phyloP scores from a whole-genome alignment of 148 eudicot genomes.

The Mesembryanthemum crystallinum region DNA sequence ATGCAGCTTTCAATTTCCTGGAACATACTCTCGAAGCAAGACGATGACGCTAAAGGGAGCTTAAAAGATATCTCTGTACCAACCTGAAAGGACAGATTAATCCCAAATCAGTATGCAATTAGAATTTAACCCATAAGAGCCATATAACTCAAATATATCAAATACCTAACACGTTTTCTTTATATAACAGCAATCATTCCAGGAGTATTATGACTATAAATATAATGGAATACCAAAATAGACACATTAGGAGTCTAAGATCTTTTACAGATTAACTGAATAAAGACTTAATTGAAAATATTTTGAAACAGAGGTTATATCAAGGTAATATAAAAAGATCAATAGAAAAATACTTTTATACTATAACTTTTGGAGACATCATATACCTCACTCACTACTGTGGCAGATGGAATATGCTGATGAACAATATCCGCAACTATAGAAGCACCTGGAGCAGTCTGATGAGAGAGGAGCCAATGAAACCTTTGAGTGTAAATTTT shows the following conservation, averaged over 20 bases:
- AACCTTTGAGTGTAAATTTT: conserved; percentile 3
- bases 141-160: not conserved
- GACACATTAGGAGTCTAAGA: not conserved
- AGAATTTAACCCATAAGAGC: not conserved
- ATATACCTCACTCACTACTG: conserved; percentile 83
- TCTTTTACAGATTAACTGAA: conserved; percentile 1
- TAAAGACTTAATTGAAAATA: not conserved
- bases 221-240: not conserved
- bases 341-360: not conserved
- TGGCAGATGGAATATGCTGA: conserved; percentile 86
- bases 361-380: not conserved
- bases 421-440: conserved; percentile 80
- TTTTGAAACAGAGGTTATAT: not conserved
- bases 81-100: conserved; percentile 51
- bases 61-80: conserved; percentile 92
- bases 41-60: conserved; percentile 87
- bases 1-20: conserved; percentile 83
- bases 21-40: conserved; percentile 86
- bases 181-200: not conserved
- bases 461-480: conserved; percentile 27
- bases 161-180: too few relatives aligned
- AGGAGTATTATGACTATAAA: not conserved
- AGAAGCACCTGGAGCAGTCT: conserved; percentile 81
- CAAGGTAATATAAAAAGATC: conserved; percentile 3
- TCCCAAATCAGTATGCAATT: conserved; percentile 12